A percentile compares a stretch with the other conserved stretches of the same genome.
These are phyloP conservation scores for Colletotrichum kahawae DNA, from an alignment of 2,329 filamentous ascomycete species.

Conservation along the genomic window DNA sequence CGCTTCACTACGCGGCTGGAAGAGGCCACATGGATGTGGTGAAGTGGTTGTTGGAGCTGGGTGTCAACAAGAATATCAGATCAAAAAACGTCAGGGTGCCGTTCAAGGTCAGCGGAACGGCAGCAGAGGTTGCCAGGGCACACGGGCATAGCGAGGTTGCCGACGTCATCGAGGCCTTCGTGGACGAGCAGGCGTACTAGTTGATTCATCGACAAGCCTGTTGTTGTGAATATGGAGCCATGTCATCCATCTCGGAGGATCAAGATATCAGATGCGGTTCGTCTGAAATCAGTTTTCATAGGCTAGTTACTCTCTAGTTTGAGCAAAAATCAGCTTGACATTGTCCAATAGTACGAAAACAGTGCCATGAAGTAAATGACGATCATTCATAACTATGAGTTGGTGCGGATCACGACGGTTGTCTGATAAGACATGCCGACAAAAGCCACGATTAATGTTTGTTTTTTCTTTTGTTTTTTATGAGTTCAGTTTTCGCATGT, in stretches of 20 bases:
- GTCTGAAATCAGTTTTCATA: background rate
- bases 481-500: background rate
- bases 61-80: background rate
- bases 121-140: slow-evolving; percentile 3
- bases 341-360: background rate
- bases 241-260: background rate
- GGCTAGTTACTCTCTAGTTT: background rate
- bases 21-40: background rate
- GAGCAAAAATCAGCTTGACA: too few species aligned
- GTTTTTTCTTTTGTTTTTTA: background rate
- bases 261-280: background rate
- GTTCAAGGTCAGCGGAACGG: slow-evolving; percentile 1
- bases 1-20: slow-evolving; percentile 4
- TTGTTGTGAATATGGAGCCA: background rate
- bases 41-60: slow-evolving; percentile 15
- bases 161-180: background rate
- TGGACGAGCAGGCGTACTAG: background rate
- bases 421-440: background rate
- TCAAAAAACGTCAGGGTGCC: background rate
- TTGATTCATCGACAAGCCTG: background rate
- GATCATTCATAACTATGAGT: background rate
- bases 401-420: background rate
- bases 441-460: background rate
- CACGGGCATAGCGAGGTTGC: background rate
- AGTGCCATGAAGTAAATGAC: background rate